Percentiles rank a stretch among this genome's conserved stretches.
phyloP scores from a whole-genome alignment of 306 rosid genomes.

The Datisca glomerata region DNA sequence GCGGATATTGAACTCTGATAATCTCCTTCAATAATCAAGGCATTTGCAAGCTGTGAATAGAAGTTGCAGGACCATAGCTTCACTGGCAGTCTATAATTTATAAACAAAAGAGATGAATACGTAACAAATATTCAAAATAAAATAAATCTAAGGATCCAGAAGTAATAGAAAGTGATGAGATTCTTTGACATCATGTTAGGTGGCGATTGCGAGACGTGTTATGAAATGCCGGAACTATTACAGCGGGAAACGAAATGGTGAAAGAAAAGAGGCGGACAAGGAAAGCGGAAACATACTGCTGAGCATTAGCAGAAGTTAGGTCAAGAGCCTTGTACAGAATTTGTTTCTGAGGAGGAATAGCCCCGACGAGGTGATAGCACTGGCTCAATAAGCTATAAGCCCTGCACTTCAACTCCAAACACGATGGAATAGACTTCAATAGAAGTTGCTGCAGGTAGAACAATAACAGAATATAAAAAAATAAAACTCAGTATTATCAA shows the following conservation, averaged over 20 bases:
- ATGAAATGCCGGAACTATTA: no score
- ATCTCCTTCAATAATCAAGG: slow-evolving; percentile 82
- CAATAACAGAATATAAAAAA: no score
- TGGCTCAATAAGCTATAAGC: slow-evolving; percentile 83
- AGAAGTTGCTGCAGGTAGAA: slow-evolving; percentile 46
- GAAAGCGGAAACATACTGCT: slow-evolving; percentile 32
- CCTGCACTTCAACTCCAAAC: slow-evolving; percentile 79
- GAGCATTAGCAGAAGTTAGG: slow-evolving; percentile 46
- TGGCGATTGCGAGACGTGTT: no score
- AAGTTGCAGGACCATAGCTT: slow-evolving; percentile 94
- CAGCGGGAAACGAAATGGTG: background rate
- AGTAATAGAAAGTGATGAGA: no score
- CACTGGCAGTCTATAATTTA: slow-evolving; percentile 48
- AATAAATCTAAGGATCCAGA: no score
- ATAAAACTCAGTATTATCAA: no score
- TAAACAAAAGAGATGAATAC: slow-evolving; percentile 14
- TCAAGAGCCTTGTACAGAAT: slow-evolving; percentile 67
- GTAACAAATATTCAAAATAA: slow-evolving; percentile 2
- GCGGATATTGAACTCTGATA: slow-evolving; percentile 62
- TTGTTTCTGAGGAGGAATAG: slow-evolving; percentile 78
- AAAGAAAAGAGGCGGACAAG: background rate
- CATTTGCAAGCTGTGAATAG: slow-evolving; percentile 94
- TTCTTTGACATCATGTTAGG: no score
- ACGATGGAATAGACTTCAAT: slow-evolving; percentile 67
- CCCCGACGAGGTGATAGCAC: slow-evolving; percentile 87